These are phyloP conservation scores for Stygiomarasmius scandens DNA, from an alignment of 1,284 basidiomycete species.

Conservation along the genomic window DNA sequence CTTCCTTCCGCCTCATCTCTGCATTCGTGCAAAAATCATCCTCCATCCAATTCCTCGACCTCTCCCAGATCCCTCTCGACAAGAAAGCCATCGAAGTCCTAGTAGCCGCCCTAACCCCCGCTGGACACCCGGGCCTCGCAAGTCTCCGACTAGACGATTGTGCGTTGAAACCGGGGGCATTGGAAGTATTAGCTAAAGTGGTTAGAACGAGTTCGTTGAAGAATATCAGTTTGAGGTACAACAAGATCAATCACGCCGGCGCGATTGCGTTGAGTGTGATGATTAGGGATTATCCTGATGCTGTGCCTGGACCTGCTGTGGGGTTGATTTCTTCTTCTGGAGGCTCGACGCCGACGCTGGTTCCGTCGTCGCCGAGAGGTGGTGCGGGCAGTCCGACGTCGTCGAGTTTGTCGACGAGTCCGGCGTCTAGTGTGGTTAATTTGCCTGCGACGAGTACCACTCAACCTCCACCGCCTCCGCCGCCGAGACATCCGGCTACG, in stretches of 20 bases:
- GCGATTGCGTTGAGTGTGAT: slow-evolving; percentile 92
- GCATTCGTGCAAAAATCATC: slow-evolving; percentile 11
- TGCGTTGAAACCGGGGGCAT: slow-evolving; percentile 64
- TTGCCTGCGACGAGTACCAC: slow-evolving; percentile 18
- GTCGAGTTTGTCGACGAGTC: slow-evolving; percentile 8
- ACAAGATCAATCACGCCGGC: slow-evolving; percentile 80
- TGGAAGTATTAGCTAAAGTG: slow-evolving; percentile 75
- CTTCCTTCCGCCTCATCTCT: slow-evolving; percentile 48
- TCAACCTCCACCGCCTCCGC: slow-evolving; percentile 43
- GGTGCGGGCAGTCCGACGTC: neutral
- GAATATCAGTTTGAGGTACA: slow-evolving; percentile 87
- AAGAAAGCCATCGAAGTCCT: slow-evolving; percentile 84
- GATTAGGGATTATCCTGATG: slow-evolving; percentile 92
- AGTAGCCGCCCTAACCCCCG: slow-evolving; percentile 61
- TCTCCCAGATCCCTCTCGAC: slow-evolving; percentile 88
- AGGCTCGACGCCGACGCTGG: neutral
- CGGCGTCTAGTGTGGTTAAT: slow-evolving; percentile 11
- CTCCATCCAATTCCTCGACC: slow-evolving; percentile 72
- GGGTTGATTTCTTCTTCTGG: neutral
- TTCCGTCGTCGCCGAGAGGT: neutral
- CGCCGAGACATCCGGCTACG: slow-evolving; percentile 54
- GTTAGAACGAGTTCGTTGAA: slow-evolving; percentile 82
- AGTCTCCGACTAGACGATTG: slow-evolving; percentile 87
- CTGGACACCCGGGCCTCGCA: slow-evolving; percentile 63
- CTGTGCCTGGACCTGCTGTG: slow-evolving; percentile 43